Evolutionary conservation across 495 filamentous ascomycete genomes (phyloP).

Genomic region (Podospora bellae-mahoneyi): DNA sequence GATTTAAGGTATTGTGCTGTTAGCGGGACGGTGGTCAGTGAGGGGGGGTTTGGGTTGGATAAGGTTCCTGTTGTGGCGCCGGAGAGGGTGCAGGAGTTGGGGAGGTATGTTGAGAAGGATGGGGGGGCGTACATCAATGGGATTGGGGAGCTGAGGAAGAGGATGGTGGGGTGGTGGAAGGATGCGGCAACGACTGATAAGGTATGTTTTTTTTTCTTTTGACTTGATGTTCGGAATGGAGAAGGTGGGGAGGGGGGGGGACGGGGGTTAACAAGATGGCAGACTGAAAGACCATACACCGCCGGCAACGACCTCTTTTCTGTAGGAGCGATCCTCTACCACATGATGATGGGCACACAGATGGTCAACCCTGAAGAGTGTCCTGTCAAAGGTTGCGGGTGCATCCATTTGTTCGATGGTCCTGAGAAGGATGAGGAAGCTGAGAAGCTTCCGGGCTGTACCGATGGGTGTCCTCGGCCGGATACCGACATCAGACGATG

Average conservation of each 20-base stretch:
- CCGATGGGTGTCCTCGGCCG: not conserved
- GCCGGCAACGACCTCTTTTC: constrained; percentile 35
- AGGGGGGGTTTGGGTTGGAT: not conserved
- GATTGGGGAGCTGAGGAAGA: not conserved
- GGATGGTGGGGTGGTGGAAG: not conserved
- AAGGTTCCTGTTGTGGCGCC: not conserved
- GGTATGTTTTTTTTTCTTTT: constrained; percentile 1
- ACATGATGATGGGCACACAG: constrained; percentile 37
- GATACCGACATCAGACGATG: not conserved
- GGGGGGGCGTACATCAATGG: not conserved
- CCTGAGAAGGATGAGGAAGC: not conserved
- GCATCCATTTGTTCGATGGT: constrained; percentile 20
- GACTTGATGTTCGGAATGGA: too few relatives aligned
- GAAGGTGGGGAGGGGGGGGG: constrained; percentile 1
- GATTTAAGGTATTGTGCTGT: constrained; percentile 38
- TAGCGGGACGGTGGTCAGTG: constrained; percentile 27
- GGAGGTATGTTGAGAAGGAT: not conserved
- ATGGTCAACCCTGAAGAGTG: constrained; percentile 32
- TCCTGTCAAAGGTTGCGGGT: not conserved
- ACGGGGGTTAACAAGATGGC: not conserved
- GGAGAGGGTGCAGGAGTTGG: not conserved
- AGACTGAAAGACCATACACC: constrained; percentile 32
- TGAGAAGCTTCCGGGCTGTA: not conserved
- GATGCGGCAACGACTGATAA: not conserved
- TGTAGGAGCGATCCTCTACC: constrained; percentile 37